phyloP scores from a whole-genome alignment of 768 basidiomycete species.

The Tephrocybe sp. region DNA sequence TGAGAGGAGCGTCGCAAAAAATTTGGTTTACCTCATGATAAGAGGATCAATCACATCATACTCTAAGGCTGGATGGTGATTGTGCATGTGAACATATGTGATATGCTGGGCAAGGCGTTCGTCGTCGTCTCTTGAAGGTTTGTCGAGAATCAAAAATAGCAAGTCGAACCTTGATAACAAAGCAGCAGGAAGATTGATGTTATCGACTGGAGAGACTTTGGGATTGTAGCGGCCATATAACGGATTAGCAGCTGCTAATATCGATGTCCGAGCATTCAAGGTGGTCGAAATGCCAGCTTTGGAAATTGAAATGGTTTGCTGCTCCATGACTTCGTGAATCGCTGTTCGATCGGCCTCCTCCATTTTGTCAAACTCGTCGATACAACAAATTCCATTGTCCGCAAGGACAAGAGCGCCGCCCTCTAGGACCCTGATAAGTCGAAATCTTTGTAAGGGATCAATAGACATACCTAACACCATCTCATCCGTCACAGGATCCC shows the following conservation, averaged over 20 bases:
- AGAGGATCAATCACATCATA: conserved; percentile 83
- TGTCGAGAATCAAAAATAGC: conserved; percentile 95
- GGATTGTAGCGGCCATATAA: conserved; percentile 98
- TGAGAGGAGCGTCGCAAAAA: conserved; percentile 8
- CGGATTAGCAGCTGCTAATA: conserved; percentile 97
- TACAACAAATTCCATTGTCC: conserved; percentile 99
- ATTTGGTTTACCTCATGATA: conserved; percentile 72
- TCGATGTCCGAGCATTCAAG: conserved; percentile 94
- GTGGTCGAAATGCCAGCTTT: conserved; percentile 99
- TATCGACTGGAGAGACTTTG: conserved; percentile 96
- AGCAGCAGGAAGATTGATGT: conserved; percentile 98
- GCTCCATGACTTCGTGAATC: conserved; percentile 99
- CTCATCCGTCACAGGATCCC: conserved; percentile 98
- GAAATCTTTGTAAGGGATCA: background rate
- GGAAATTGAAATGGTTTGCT: conserved; percentile 99
- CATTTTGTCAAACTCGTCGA: conserved; percentile 99
- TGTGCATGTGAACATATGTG: conserved; percentile 98
- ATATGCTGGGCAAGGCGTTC: conserved; percentile 96
- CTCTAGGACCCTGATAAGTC: conserved; percentile 54
- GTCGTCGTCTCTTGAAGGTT: conserved; percentile 92
- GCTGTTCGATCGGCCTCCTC: conserved; percentile 96
- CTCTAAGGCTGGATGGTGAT: conserved; percentile 81
- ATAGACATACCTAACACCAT: conserved; percentile 88
- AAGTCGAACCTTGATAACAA: conserved; percentile 95
- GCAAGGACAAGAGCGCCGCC: conserved; percentile 98